These are phyloP conservation scores for Neurospora hispaniola DNA, from an alignment of 495 filamentous ascomycete species.

Conservation along the genomic window DNA sequence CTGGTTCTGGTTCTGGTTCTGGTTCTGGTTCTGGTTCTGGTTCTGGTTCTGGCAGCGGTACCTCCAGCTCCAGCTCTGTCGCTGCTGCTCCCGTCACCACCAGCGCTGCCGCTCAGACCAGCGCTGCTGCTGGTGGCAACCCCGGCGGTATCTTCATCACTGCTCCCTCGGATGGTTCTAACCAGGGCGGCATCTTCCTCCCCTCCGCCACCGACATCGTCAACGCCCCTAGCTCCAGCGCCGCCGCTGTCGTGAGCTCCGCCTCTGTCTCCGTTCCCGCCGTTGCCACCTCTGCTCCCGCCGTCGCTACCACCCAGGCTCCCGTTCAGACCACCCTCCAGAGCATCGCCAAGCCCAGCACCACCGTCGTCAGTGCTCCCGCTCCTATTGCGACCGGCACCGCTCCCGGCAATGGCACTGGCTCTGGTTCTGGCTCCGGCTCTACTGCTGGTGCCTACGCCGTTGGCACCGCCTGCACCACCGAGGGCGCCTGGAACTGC, in stretches of 20 bases:
- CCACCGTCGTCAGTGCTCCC: conserved; percentile 12
- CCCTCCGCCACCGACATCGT: conserved; percentile 12
- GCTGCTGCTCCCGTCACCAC: conserved; percentile 5
- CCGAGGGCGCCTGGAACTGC: conserved; percentile 56
- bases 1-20: too few species aligned
- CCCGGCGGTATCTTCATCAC: conserved; percentile 22
- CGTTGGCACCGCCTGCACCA: conserved; percentile 33
- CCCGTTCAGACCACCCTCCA: conserved; percentile 8
- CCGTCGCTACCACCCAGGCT: not conserved
- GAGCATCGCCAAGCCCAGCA: conserved; percentile 11
- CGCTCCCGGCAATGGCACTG: conserved; percentile 6
- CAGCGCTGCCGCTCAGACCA: conserved; percentile 6
- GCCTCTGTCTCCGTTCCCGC: conserved; percentile 2
- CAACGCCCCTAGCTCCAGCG: conserved; percentile 3
- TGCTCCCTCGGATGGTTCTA: not conserved
- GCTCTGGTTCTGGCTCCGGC: conserved; percentile 6
- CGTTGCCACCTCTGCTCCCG: not conserved
- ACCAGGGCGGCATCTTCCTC: not conserved
- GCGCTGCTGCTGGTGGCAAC: conserved; percentile 1
- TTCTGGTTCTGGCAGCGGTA: not conserved
- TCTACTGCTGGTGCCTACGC: conserved; percentile 21
- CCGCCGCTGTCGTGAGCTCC: not conserved
- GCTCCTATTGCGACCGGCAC: conserved; percentile 7
- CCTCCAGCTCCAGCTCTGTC: not conserved
- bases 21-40: conserved; percentile 2